Base-by-base conservation (phyloP, 2,329 filamentous ascomycete genomes). In the Zelopaecilomyces penicillatus region DNA sequence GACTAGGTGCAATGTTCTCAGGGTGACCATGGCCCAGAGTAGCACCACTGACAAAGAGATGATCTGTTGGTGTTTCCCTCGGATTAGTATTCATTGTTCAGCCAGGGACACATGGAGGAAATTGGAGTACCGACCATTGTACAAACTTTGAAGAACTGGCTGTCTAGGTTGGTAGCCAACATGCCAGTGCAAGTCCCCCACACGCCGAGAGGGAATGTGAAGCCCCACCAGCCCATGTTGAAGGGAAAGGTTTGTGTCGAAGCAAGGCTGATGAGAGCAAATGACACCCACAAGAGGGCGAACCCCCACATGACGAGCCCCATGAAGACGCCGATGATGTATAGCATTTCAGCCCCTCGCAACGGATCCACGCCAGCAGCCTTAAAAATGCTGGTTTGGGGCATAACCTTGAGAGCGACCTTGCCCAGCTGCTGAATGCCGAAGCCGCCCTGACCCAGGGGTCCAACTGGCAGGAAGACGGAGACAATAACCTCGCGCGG, bases 401-500 rank as follows among this genome's bases (percentile, higher is more conserved):
- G 67, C 19, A 73, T 57, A 3, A 71, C 45, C 4, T 57, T 53
- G 40, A 71, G 53, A 4, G 75, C 70, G 4, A 73, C 68, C 39
- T 68, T 66, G 5, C 75, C 76, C 3, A 71, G 62, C 50, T 75
- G 69, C 59, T 75, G 68, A 35, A 73, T 71, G 40, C 68, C 74
- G 55, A 76, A 86, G 2, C 78, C 80, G 10, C 81, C 82, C 58
- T 83, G 79, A 0, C 82, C 82, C 0, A 85, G 63, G 0, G 82
- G 81, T 0, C 83, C 81, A 0, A 86, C 67, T 1, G 83, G 82
- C 0, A 87, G 64, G 52, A 86, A 83, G 5, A 79, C 75, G 2
- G 76, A 82, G 7, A 85, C 80, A 37, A 86, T 80, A 44, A 80
- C 76, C 55, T 85, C 83, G 40, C 75, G 70, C 1, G 80, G 75